A percentile compares a stretch with the other conserved stretches of the same genome.
Evolutionary conservation across 768 basidiomycete species (phyloP).

Genomic region (Trametes cinnabarina): DNA sequence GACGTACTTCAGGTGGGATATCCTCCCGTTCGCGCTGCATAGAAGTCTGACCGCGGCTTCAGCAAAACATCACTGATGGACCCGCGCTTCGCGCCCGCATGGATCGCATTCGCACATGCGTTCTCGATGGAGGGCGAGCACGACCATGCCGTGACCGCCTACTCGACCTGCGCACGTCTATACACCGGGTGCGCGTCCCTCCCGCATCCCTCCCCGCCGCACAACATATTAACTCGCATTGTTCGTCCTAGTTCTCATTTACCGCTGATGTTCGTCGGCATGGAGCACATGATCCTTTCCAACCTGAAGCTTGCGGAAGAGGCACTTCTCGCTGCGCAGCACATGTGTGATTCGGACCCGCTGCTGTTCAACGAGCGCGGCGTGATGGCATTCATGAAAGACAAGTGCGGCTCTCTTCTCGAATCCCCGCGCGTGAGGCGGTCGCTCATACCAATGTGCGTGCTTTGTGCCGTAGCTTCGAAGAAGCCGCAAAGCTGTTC

Average conservation of each 20-base stretch:
- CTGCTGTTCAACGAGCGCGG: slow-evolving; percentile 89
- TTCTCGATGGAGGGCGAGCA: slow-evolving; percentile 98
- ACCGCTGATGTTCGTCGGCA: slow-evolving; percentile 93
- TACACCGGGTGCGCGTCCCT: slow-evolving; percentile 79
- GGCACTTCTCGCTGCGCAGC: slow-evolving; percentile 76
- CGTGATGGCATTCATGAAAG: slow-evolving; percentile 86
- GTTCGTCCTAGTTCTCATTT: slow-evolving; percentile 78
- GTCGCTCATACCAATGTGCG: no score
- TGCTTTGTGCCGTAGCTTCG: slow-evolving; percentile 56
- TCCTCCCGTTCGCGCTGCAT: not conserved
- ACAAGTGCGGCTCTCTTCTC: slow-evolving; percentile 53
- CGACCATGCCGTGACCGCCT: slow-evolving; percentile 97
- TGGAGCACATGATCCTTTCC: slow-evolving; percentile 93
- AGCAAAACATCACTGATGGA: slow-evolving; percentile 98
- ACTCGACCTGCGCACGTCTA: slow-evolving; percentile 93
- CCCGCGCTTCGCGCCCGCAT: slow-evolving; percentile 92
- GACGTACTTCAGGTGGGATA: slow-evolving; percentile 87
- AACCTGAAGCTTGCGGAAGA: slow-evolving; percentile 83
- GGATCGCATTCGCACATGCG: slow-evolving; percentile 97
- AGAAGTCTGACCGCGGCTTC: not conserved
- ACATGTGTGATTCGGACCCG: slow-evolving; percentile 86
- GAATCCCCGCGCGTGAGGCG: not conserved
- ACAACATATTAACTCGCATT: not conserved
- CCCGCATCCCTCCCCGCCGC: not conserved
- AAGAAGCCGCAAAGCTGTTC: slow-evolving; percentile 69